Evolutionary conservation across 257 asterid species (phyloP), one percentile per base, ranked within the genome.

Genomic region (Cinchona pubescens): DNA sequence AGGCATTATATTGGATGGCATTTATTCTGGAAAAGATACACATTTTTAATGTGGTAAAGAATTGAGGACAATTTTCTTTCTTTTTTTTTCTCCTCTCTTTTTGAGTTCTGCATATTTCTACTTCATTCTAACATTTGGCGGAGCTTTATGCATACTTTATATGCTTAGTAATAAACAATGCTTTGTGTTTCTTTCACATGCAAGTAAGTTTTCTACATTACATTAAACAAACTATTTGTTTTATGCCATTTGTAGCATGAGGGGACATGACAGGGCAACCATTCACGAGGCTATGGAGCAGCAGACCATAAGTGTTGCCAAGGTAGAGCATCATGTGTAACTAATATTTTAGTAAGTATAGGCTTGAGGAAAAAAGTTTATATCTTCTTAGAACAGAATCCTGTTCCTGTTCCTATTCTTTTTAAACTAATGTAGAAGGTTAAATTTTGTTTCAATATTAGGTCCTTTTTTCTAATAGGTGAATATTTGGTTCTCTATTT

Each of bases 261-360:
- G 96, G 85, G 93, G 82, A 79, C 98, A 95, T 78, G 99, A 95
- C 77, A 83, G 99, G 78, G 91, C 97, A 80, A 95, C 99, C 75
- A 95, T 95, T 84, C 99, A 95, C 76, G 98, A 95, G 85, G 99
- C 98, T 29, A 95, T 95, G 99, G 99, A 95, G 84, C 99, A 95
- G 86, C 98, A 95, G 86, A 95, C 99, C 16, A 95, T 95, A 74
- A 95, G 99, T 86, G 98, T 95, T 69, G 98, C 99, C 75, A 95
- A 95, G 99, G 99, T 95, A 89, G 69, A 67, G 62, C 60, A 19
- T 79, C 70, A 23, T 53, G 25, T 59, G 5, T 15, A 74, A 15
- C 43, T 16, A 62, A 4, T 60, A 14, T 30, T 12, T 60, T 14
- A n/a, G n/a, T n/a, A n/a, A n/a, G 21, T 9, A 46, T 12, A 46